Evolutionary conservation across 768 basidiomycete species (phyloP), one percentile per base, ranked within the genome.

Genomic region (Lactarius indigo): DNA sequence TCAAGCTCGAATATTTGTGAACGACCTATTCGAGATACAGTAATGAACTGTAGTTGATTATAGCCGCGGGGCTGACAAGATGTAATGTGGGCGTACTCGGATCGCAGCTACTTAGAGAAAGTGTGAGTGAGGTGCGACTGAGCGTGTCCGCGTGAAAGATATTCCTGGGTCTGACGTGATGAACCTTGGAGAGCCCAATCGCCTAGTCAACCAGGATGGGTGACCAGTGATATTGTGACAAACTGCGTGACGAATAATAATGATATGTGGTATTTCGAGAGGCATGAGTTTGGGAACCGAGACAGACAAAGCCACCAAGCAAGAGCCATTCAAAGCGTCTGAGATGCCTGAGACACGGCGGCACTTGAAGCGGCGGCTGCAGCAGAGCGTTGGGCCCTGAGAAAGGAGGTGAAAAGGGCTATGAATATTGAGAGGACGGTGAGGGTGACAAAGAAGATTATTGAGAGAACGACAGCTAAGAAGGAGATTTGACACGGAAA

Each of bases 11-110:
- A 91, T 70, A 78, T 98, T 7, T 39, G 15, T 39, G 37, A 94
- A 35, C 87, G 92, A 13, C 86, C 87, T 0, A 92, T 97, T 60
- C 81, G 86, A 71, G 95, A 96, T 74, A 87, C 87, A n/a, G 93
- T 94, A 73, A 68, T 90, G 80, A 15, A 28, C 0, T 9, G 5
- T 2, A 41, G 47, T 13, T 35, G 28, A 30, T 7, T 31, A 33
- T 61, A 33, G 5, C 59, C 23, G 55, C n/a, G 68, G 37, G 41
- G 42, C 57, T 65, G 28, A n/a, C 54, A n/a, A 56, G 26, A 41
- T 59, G 50, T 39, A 12, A n/a, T 28, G 30, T 47, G 39, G 93
- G 92, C 37, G 37, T 15, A 39, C 37, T 39, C 13, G 15, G 15
- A 15, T 39, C 15, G 37, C 37, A 39, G 15, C 15, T 13, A 92